Base-by-base conservation (phyloP, 306 rosid species). In the Cyclanthera cordifolia region DNA sequence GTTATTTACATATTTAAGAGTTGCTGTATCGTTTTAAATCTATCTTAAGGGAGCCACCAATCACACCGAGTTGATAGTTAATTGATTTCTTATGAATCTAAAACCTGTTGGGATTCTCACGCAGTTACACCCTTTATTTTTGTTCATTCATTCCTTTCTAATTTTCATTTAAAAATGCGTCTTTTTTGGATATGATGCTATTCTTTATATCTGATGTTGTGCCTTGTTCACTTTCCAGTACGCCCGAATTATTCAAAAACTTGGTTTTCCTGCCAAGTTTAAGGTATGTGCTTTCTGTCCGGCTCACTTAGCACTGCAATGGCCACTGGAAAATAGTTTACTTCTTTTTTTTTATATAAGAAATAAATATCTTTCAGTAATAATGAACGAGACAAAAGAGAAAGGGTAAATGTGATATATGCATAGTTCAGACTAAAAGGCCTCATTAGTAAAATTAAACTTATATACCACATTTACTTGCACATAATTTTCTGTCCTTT, bases 181-280 rank as follows among this genome's bases (percentile, higher is more conserved):
- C 12, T 1, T 37, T 37, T 12, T 28, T 27, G 2, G 1, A 23
- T 47, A 24, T 47, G 71, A 65, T 24, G 19, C 19, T 25, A 15
- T 67, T 67, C 43, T 8, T 54, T 48, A 6, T 46, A 77, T 27
- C 72, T 82, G 14, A 78, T 32, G 11, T 37, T 47, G 6, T 46
- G 4, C 74, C 71, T 11, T 45, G 39, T 76, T 79, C 28, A 25
- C 66, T 46, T 8, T 48, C 58, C 87, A 93, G 99, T 90, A 90
- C 79, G 99, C 99, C 53, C 90, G 97, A 37, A 85, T 93, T 47
- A 90, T 93, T 75, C 96, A 90, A 69, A 90, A 93, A 50, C 95
- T 93, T 67, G 96, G 95, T 39, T 93, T 93, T 76, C 82, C 88
- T 0, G 96, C 99, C 3, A 85, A 83, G 73, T 93, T 90, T 74